These are phyloP conservation scores for Trichoderma guizhouense DNA, from an alignment of 2,329 filamentous ascomycete genomes.

Conservation along the genomic window DNA sequence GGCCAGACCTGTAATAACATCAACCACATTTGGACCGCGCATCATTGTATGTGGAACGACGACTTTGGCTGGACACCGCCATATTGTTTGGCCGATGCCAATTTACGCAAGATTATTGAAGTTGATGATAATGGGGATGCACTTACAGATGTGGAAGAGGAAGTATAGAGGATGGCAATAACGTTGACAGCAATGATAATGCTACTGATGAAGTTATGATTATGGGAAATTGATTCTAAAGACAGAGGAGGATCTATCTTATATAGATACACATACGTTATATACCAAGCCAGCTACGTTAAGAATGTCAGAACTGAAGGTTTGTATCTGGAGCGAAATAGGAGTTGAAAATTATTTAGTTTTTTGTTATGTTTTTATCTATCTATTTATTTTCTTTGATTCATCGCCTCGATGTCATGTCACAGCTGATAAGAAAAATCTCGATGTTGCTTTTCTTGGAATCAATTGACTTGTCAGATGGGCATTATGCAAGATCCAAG, in stretches of 20 bases:
- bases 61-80: not conserved
- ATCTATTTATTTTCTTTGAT: not conserved
- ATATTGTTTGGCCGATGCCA: not conserved
- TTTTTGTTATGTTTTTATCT: no score
- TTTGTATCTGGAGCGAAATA: not conserved
- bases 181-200: not conserved
- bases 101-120: not conserved
- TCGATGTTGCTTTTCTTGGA: not conserved
- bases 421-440: not conserved
- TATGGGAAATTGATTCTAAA: not conserved
- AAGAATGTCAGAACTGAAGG: not conserved
- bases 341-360: not conserved
- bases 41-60: not conserved
- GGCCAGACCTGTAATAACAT: constrained; percentile 6
- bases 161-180: not conserved
- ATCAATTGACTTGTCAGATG: not conserved
- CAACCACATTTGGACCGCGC: constrained; percentile 11
- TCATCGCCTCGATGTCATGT: not conserved
- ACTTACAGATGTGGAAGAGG: not conserved
- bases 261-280: not conserved
- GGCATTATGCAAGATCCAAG: constrained; percentile 1
- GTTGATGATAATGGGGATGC: not conserved
- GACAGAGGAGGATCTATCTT: not conserved
- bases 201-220: not conserved
- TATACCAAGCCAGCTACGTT: not conserved